Evolutionary conservation across 352 stramenopile species (phyloP), one percentile per base, ranked within the genome.

Genomic region (Peronospora belbahrii): DNA sequence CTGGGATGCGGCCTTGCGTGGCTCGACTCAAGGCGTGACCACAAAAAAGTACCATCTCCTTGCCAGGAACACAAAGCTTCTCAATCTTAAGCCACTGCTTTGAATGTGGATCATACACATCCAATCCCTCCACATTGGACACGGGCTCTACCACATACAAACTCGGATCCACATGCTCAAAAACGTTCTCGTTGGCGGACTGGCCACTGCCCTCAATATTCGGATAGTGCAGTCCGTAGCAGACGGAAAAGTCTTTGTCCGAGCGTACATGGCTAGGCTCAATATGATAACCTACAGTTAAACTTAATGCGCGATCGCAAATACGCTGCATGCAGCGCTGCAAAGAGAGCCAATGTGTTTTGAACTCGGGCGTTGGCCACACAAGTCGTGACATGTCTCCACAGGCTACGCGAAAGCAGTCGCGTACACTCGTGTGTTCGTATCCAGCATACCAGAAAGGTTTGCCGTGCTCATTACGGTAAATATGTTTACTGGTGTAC

Each of bases 371-470:
- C 7, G 53, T 67, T 1, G 70, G 70, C 70, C 70, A 81, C 25
- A 70, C 32, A 20, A 81, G 36, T 6, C 64, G 66, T 20, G 50
- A 67, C 56, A 78, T 74, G 27, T 78, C 60, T 20, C 67, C 70
- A 20, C 65, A 73, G 30, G 74, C 67, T 44, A 79, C 67, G 32
- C 67, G 67, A 43, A 79, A 83, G 49, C 67, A 79, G 48, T 83
- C 70, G 17, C 70, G 67, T 35, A 83, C 68, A 44, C 54, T 71
- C 13, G 68, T 78, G 36, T 70, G 61, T 33, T 83, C 70, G 27
- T 79, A 83, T 27, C 70, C 70, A 52, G 57, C 68, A 52, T 83
- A 83, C 70, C 70, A 83, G 52, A 83, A 79, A 17, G 70, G 70
- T 36, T 71, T 83, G 8, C 62, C 58, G 22, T 74, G 56, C 41